Base-by-base conservation (phyloP, 768 basidiomycete species). In the Strobilomyces dryophilus region DNA sequence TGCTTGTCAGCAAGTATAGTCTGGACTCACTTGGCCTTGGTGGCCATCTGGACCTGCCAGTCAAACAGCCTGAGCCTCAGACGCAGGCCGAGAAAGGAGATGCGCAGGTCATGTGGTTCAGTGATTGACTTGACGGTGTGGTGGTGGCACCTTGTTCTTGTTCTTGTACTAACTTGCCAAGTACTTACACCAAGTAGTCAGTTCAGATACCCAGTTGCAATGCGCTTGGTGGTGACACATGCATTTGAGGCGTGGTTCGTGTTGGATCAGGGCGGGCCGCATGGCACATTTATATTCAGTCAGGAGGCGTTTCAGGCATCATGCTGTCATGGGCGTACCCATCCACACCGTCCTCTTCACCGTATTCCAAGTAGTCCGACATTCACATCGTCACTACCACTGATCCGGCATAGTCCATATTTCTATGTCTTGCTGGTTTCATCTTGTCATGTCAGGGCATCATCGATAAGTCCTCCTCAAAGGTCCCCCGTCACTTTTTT, bases 401-500 rank as follows among this genome's bases (percentile, higher is more conserved):
- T 55, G 20, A 58, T 27, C 5, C 7, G 0, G 5, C 0, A 32
- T 15, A 95, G 92, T 92, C 92, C 9, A 93, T 95, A 55, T 74
- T 90, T 40, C 74, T 94, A 53, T 95, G 92, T 73, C 64, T 90
- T 4, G 86, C 89, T 0, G 93, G 93, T 2, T 92, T 89, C 66
- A 73, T 85, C 24, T 84, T 98, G 36, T 91, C 95, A 1, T 69
- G 76, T 50, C 78, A 77, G 27, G 90, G 89, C 24, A 84, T 98
- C 43, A 79, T 95, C 17, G 93, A 98, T 65, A 93, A 92, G 66
- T 81, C 80, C 54, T 92, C 89, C 0, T 94, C 95, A 71, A 91
- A 89, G 78, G 92, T 91, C 35, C n/a, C 2, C 18, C 21, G 3
- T 35, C 6, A 11, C 1, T 26, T 31, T 18, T 9, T 9, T 29